phyloP scores from a whole-genome alignment of 306 rosid species.

The Trifolium subterraneum region DNA sequence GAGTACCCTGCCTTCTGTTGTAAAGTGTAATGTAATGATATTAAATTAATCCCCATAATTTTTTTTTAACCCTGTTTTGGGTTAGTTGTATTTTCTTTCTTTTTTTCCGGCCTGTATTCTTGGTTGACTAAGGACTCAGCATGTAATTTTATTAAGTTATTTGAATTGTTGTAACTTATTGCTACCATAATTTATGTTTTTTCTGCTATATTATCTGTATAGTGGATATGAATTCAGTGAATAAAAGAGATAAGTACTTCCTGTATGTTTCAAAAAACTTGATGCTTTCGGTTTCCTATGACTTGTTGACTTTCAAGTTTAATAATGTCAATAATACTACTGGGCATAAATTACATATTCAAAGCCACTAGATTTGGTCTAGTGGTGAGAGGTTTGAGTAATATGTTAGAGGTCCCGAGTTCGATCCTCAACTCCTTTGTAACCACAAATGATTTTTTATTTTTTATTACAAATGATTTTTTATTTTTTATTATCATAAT shows the following conservation, averaged over 20 bases:
- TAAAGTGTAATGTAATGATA: constrained; percentile 47
- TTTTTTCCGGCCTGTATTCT: constrained; percentile 21
- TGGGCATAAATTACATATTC: not conserved
- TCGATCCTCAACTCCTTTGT: no score
- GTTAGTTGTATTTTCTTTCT: constrained; percentile 24
- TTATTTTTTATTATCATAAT: no score
- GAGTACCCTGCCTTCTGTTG: constrained; percentile 42
- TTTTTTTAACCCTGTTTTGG: constrained; percentile 35
- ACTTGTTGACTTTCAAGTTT: constrained; percentile 10
- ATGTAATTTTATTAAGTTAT: constrained; percentile 43
- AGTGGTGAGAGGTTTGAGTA: no score
- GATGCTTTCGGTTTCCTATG: not conserved
- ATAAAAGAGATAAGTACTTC: constrained; percentile 3
- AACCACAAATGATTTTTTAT: not conserved
- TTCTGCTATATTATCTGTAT: constrained; percentile 39
- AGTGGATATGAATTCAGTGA: constrained; percentile 42
- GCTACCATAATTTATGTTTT: constrained; percentile 38
- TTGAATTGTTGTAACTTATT: constrained; percentile 45
- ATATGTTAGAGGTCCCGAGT: no score
- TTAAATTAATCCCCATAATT: constrained; percentile 31
- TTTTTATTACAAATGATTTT: not conserved
- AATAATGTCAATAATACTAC: not conserved
- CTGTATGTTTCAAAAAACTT: constrained; percentile 30
- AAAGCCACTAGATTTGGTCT: no score
- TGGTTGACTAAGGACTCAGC: constrained; percentile 26